A percentile compares a stretch with the other conserved stretches of the same genome.
phyloP scores from a whole-genome alignment of 805 yeast genomes.

The Candida dajiaensis region DNA sequence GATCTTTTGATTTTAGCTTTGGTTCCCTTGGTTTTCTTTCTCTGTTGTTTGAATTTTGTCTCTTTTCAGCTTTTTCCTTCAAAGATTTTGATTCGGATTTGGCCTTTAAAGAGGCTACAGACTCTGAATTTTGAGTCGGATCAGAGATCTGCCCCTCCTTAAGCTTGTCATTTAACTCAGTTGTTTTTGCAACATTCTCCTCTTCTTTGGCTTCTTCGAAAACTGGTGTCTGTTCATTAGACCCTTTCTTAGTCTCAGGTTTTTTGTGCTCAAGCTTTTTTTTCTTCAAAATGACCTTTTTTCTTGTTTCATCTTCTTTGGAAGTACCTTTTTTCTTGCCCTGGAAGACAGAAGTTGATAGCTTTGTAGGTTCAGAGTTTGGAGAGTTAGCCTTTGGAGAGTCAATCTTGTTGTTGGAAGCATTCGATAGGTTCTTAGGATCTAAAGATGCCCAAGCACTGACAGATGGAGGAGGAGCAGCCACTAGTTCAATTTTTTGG shows the following conservation, averaged over 20 bases:
- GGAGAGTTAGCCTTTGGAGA: background rate
- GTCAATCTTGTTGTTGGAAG: background rate
- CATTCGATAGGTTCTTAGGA: constrained; percentile 1
- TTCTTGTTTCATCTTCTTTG: constrained; percentile 1
- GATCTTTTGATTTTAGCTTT: background rate
- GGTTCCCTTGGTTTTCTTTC: background rate
- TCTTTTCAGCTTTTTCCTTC: background rate
- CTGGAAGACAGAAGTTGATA: background rate
- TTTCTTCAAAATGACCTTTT: constrained; percentile 8
- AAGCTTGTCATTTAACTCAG: background rate
- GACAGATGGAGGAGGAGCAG: constrained; percentile 1
- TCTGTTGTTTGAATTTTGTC: background rate
- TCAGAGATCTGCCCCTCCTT: background rate
- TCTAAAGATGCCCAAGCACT: constrained; percentile 3
- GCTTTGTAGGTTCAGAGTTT: background rate
- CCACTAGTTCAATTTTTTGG: background rate
- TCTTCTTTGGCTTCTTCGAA: background rate
- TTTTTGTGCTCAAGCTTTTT: background rate
- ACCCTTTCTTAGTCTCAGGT: background rate
- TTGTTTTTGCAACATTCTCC: background rate
- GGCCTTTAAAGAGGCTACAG: background rate
- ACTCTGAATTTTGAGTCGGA: background rate
- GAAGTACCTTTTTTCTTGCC: background rate
- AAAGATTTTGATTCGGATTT: background rate
- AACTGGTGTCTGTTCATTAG: background rate